phyloP scores from a whole-genome alignment of 495 filamentous ascomycete genomes.

The Corynascus novoguineensis region DNA sequence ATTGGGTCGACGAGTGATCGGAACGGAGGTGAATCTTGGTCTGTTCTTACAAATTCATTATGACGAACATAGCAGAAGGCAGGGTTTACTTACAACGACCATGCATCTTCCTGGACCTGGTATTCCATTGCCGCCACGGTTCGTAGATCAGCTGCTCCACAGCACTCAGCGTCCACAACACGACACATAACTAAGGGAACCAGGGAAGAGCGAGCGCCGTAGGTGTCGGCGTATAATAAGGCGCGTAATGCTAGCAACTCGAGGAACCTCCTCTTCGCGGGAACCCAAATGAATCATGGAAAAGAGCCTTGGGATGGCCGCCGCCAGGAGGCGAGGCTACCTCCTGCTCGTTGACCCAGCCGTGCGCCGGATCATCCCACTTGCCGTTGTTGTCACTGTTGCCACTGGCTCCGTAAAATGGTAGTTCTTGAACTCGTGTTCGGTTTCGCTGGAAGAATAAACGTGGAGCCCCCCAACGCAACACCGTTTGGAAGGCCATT shows the following conservation, averaged over 20 bases:
- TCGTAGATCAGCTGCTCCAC: slow-evolving; percentile 16
- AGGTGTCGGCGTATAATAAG: slow-evolving; percentile 11
- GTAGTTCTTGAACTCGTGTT: slow-evolving; percentile 26
- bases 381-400: slow-evolving; percentile 2
- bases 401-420: slow-evolving; percentile 12
- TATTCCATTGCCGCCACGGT: slow-evolving; percentile 17
- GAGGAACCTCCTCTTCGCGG: slow-evolving; percentile 4
- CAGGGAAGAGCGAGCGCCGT: slow-evolving; percentile 1
- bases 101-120: not conserved
- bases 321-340: slow-evolving; percentile 9
- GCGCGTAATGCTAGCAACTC: slow-evolving; percentile 6
- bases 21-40: too few relatives aligned
- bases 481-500: slow-evolving; percentile 4
- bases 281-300: not conserved
- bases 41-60: too few relatives aligned
- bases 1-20: too few relatives aligned
- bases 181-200: not conserved
- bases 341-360: slow-evolving; percentile 15
- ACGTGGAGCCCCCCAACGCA: slow-evolving; percentile 26
- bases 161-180: slow-evolving; percentile 12
- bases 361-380: slow-evolving; percentile 13
- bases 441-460: slow-evolving; percentile 22
- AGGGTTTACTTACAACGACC: slow-evolving; percentile 14
- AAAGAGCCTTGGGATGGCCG: slow-evolving; percentile 16
- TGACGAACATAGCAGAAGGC: too few relatives aligned